These are phyloP conservation scores for Lepiota subincarnata DNA, from an alignment of 768 basidiomycete genomes.

Conservation along the genomic window DNA sequence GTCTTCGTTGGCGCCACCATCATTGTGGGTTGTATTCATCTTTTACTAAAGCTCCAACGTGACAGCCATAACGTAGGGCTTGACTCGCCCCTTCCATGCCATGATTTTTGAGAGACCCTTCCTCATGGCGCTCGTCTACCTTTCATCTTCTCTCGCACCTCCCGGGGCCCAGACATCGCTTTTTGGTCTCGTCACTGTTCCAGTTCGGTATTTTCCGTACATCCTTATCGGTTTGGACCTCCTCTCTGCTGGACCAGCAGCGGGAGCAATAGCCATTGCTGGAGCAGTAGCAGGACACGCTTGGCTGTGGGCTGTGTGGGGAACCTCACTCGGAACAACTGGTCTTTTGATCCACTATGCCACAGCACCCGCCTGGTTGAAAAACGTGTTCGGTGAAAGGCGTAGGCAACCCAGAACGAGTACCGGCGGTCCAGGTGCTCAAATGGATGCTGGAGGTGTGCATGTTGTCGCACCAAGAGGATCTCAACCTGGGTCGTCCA, in stretches of 20 bases:
- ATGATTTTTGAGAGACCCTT: constrained; percentile 61
- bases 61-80: constrained; percentile 22
- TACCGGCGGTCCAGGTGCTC: constrained; percentile 27
- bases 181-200: constrained; percentile 75
- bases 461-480: constrained; percentile 55
- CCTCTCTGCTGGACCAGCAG: constrained; percentile 53
- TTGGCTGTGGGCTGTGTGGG: constrained; percentile 77
- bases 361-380: constrained; percentile 60
- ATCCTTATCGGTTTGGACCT: constrained; percentile 70
- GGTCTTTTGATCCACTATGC: constrained; percentile 38
- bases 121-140: constrained; percentile 62
- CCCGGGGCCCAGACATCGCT: constrained; percentile 66
- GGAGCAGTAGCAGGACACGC: constrained; percentile 76
- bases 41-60: not conserved
- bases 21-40: constrained; percentile 42
- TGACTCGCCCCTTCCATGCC: constrained; percentile 60
- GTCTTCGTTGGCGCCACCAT: constrained; percentile 51
- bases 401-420: constrained; percentile 20
- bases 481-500: constrained; percentile 12
- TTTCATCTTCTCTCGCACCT: constrained; percentile 63
- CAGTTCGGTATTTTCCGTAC: constrained; percentile 70
- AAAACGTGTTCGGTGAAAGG: constrained; percentile 42
- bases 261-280: constrained; percentile 53
- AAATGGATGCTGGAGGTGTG: constrained; percentile 44
- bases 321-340: constrained; percentile 31